Evolutionary conservation across 2,329 filamentous ascomycete species (phyloP).

Genomic region (Aaosphaeria pasadenensis): DNA sequence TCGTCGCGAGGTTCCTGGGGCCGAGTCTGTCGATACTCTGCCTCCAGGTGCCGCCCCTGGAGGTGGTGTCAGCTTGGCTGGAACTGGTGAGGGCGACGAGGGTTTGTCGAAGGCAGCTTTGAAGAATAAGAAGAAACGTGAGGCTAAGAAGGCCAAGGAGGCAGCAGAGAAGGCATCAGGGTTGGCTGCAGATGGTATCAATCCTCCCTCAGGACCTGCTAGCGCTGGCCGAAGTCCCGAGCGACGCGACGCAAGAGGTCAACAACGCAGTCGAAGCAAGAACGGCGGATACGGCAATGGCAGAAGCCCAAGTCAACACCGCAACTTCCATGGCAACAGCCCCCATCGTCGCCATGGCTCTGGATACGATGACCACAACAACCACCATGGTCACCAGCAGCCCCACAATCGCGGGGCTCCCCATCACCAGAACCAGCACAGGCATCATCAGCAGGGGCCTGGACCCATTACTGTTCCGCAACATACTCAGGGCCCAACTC

Average conservation of each 20-base stretch:
- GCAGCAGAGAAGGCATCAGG: slow-evolving; percentile 54
- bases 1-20: slow-evolving; percentile 81
- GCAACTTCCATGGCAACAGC: slow-evolving; percentile 26
- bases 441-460: slow-evolving; percentile 12
- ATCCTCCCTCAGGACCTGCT: slow-evolving; percentile 22
- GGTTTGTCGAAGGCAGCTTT: slow-evolving; percentile 77
- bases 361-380: slow-evolving; percentile 21
- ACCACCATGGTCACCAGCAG: slow-evolving; percentile 7
- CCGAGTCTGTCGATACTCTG: slow-evolving; percentile 65
- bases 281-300: slow-evolving; percentile 16
- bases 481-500: slow-evolving; percentile 25
- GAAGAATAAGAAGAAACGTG: slow-evolving; percentile 99
- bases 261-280: slow-evolving; percentile 52
- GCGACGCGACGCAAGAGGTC: slow-evolving; percentile 54
- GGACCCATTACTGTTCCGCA: slow-evolving; percentile 21
- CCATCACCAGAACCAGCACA: slow-evolving; percentile 10
- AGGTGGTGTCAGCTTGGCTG: slow-evolving; percentile 63
- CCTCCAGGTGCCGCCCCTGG: slow-evolving; percentile 68
- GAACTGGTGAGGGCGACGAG: slow-evolving; percentile 66
- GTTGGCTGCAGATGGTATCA: slow-evolving; percentile 27
- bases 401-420: slow-evolving; percentile 9
- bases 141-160: slow-evolving; percentile 87
- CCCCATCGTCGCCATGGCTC: slow-evolving; percentile 24
- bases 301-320: slow-evolving; percentile 30
- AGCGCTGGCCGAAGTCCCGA: slow-evolving; percentile 59